Evolutionary conservation across 805 yeast genomes (phyloP).

Genomic region (Cyberlindnera saturnus): DNA sequence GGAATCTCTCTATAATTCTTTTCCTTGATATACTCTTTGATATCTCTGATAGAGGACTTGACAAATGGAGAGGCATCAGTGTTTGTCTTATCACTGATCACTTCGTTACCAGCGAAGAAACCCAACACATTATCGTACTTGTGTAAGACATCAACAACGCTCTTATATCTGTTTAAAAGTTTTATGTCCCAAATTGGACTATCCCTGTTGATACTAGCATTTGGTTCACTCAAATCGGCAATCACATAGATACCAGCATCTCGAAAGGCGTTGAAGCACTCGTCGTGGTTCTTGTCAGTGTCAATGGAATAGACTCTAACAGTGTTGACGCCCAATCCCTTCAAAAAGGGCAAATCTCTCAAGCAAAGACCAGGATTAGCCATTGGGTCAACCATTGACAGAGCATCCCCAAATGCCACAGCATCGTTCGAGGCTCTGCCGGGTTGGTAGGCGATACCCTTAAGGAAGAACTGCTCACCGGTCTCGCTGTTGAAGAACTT

Average conservation of each 20-base stretch:
- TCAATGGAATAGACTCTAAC: constrained; percentile 85
- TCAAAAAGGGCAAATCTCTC: constrained; percentile 77
- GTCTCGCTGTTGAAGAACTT: constrained; percentile 68
- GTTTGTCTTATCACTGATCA: constrained; percentile 74
- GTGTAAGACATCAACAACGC: constrained; percentile 75
- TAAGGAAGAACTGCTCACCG: constrained; percentile 80
- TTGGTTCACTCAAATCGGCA: constrained; percentile 87
- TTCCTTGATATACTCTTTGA: constrained; percentile 63
- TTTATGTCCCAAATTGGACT: constrained; percentile 73
- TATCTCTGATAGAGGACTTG: constrained; percentile 93
- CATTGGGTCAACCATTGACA: constrained; percentile 62
- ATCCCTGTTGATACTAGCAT: constrained; percentile 67
- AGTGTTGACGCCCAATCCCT: constrained; percentile 64
- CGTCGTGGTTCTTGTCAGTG: constrained; percentile 63
- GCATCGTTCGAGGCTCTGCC: constrained; percentile 37
- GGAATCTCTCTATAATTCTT: constrained; percentile 74
- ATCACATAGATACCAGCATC: constrained; percentile 90
- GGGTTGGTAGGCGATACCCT: constrained; percentile 85
- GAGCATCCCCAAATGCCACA: constrained; percentile 14
- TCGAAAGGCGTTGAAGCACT: constrained; percentile 65
- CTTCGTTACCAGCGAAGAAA: constrained; percentile 97
- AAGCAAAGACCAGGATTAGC: constrained; percentile 64
- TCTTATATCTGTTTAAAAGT: constrained; percentile 69
- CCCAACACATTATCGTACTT: constrained; percentile 81
- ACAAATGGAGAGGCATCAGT: constrained; percentile 91